These are phyloP conservation scores for Aspergillus bombycis DNA, from an alignment of 2,329 filamentous ascomycete genomes.

Conservation along the genomic window DNA sequence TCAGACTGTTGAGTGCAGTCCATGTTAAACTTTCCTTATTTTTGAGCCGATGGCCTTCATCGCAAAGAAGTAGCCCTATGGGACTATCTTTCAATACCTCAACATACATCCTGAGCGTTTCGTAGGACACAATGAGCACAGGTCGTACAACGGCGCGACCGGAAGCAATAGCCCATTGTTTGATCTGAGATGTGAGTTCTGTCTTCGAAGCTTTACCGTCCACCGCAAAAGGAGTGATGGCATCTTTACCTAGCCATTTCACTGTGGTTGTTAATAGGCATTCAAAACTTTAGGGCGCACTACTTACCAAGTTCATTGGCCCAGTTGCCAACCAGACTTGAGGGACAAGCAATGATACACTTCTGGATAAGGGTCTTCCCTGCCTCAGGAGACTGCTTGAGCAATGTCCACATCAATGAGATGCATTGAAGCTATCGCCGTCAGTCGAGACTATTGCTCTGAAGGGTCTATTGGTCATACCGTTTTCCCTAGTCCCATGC, in stretches of 20 bases:
- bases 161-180: constrained; percentile 90
- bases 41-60: constrained; percentile 95
- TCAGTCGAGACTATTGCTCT: constrained; percentile 23
- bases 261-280: constrained; percentile 44
- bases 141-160: constrained; percentile 89
- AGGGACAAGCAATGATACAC: constrained; percentile 94
- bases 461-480: constrained; percentile 31
- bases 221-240: constrained; percentile 90
- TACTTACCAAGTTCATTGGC: constrained; percentile 76
- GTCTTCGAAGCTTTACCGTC: constrained; percentile 96
- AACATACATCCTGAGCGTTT: constrained; percentile 88
- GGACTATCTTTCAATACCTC: constrained; percentile 86
- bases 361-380: constrained; percentile 94
- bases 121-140: constrained; percentile 96
- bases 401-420: constrained; percentile 89
- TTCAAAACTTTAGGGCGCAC: not conserved
- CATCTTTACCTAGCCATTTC: constrained; percentile 94
- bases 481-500: constrained; percentile 98
- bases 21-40: constrained; percentile 97
- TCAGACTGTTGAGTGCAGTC: constrained; percentile 83
- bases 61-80: constrained; percentile 91
- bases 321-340: constrained; percentile 96
- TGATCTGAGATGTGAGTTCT: constrained; percentile 84
- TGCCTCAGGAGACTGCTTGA: constrained; percentile 95
- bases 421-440: constrained; percentile 78